A percentile compares a stretch with the other conserved stretches of the same genome.
These are phyloP conservation scores for Cercophora scortea DNA, from an alignment of 495 filamentous ascomycete genomes.

Conservation along the genomic window DNA sequence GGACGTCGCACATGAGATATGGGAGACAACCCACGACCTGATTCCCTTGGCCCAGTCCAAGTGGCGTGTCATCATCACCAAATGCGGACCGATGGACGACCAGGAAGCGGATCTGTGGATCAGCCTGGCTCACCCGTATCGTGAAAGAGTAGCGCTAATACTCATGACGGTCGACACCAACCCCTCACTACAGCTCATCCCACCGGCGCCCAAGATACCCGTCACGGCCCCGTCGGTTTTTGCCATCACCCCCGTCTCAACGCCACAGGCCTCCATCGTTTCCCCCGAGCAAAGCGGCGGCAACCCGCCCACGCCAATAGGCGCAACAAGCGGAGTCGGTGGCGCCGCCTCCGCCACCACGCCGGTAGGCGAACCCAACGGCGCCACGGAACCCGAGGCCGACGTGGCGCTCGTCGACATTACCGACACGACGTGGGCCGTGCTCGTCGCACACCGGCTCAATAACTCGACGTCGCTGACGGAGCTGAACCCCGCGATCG, in stretches of 20 bases:
- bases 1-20: constrained; percentile 72
- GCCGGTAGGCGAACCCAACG: constrained; percentile 35
- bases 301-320: constrained; percentile 39
- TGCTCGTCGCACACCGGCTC: constrained; percentile 64
- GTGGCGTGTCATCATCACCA: constrained; percentile 76
- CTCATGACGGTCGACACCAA: constrained; percentile 59
- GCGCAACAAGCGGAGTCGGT: constrained; percentile 7
- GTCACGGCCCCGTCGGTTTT: constrained; percentile 28
- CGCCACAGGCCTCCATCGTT: constrained; percentile 46
- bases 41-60: constrained; percentile 61
- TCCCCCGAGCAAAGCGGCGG: constrained; percentile 47
- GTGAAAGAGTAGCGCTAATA: constrained; percentile 44
- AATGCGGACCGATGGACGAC: constrained; percentile 60
- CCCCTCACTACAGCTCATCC: constrained; percentile 58
- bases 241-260: constrained; percentile 49
- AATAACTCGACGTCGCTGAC: constrained; percentile 56
- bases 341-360: constrained; percentile 45
- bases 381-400: constrained; percentile 49
- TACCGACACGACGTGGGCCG: constrained; percentile 74
- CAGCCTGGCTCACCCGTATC: constrained; percentile 24
- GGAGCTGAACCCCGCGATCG: constrained; percentile 56
- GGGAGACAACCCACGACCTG: constrained; percentile 73
- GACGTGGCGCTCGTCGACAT: constrained; percentile 71
- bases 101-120: constrained; percentile 65
- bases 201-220: constrained; percentile 38